Percentiles rank a stretch among this genome's conserved stretches.
Evolutionary conservation across 345 rosid species (phyloP).

Genomic region (Eucalyptus globulus): DNA sequence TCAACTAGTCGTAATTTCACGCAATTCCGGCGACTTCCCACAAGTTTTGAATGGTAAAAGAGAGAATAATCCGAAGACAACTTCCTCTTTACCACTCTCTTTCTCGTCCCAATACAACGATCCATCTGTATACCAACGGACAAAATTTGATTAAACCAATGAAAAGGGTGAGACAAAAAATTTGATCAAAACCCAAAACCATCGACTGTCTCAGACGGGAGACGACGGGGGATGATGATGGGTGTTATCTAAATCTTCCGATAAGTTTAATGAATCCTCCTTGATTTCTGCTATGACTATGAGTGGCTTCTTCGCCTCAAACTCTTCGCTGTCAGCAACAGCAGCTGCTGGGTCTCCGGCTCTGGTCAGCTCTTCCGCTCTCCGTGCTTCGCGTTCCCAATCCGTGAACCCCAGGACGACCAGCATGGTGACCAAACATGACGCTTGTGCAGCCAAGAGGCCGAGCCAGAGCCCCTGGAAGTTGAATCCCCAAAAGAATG

Average conservation of each 20-base stretch:
- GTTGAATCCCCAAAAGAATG: slow-evolving; percentile 37
- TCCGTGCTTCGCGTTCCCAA: slow-evolving; percentile 43
- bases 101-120: background rate
- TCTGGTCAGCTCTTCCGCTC: slow-evolving; percentile 45
- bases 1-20: background rate
- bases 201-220: background rate
- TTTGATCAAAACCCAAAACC: background rate
- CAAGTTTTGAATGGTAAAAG: background rate
- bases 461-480: slow-evolving; percentile 70
- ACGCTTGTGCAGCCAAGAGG: slow-evolving; percentile 55
- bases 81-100: background rate
- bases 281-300: slow-evolving; percentile 11
- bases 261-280: slow-evolving; percentile 14
- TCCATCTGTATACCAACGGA: background rate
- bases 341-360: background rate
- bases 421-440: slow-evolving; percentile 53
- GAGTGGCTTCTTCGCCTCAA: slow-evolving; percentile 4
- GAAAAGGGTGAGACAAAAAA: background rate
- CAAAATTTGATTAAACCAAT: background rate
- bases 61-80: background rate
- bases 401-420: slow-evolving; percentile 38
- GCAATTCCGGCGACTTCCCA: background rate
- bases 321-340: slow-evolving; percentile 13
- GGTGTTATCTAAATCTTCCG: slow-evolving; percentile 1
- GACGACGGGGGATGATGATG: background rate